phyloP scores from a whole-genome alignment of 164 flowering plant species.

The Liriodendron chinense region DNA sequence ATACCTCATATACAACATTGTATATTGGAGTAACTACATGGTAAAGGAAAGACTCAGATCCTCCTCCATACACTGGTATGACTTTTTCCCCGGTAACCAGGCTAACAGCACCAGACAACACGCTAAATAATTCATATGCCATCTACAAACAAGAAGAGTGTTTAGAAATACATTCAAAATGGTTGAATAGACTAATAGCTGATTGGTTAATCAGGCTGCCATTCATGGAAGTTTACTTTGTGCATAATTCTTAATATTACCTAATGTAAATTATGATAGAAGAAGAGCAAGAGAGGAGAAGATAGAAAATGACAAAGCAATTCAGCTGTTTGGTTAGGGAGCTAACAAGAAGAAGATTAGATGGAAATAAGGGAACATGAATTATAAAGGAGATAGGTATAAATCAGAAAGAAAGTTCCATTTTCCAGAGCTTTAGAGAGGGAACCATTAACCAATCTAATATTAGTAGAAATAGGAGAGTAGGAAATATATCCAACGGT shows the following conservation, averaged over 20 bases:
- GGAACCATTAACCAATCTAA: too few species aligned
- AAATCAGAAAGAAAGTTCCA: too few species aligned
- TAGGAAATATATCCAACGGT: too few species aligned
- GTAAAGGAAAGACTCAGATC: slow-evolving; percentile 63
- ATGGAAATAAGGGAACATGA: too few species aligned
- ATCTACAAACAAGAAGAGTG: slow-evolving; percentile 46
- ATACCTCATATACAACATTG: slow-evolving; percentile 71
- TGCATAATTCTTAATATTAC: not conserved
- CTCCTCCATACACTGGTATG: slow-evolving; percentile 72
- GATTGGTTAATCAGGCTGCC: not conserved
- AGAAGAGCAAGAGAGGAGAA: too few species aligned
- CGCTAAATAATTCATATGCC: slow-evolving; percentile 81
- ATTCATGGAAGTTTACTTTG: not conserved
- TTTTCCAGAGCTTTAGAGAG: too few species aligned
- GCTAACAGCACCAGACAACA: slow-evolving; percentile 60
- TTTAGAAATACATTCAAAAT: not conserved
- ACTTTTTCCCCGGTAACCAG: slow-evolving; percentile 51
- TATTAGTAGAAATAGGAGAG: too few species aligned
- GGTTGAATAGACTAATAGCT: not conserved
- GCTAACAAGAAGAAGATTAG: too few species aligned
- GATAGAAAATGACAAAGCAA: too few species aligned
- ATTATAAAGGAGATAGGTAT: too few species aligned
- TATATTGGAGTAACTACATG: slow-evolving; percentile 81
- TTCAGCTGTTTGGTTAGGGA: too few species aligned
- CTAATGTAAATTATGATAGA: not conserved